Base-by-base conservation (phyloP, 352 stramenopile genomes). In the Phytophthora brassicae region DNA sequence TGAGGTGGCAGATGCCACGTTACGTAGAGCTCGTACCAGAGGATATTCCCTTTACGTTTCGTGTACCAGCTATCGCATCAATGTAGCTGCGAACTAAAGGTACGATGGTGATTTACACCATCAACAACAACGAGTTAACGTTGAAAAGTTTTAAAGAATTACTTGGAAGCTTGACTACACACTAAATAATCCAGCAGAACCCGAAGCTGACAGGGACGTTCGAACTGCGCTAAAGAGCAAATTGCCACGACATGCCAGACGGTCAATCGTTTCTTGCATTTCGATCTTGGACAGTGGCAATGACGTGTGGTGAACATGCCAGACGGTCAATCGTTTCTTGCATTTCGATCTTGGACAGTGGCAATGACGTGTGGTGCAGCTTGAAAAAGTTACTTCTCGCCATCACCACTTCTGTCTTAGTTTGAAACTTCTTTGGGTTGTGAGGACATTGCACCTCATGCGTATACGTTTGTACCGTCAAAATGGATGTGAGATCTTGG, bases 351-450 rank as follows among this genome's bases (percentile, higher is more conserved):
- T 49, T 51, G 2, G 66, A 74, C 31, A 74, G 31, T 6, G 60
- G 60, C 26, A 75, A 24, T 31, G 56, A 48, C 3, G 67, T 75
- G 9, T 42, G 61, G 12, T 77, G 68, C 19, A 72, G 58, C 49
- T 71, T 74, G 62, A 75, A 65, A 22, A 74, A 74, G 29, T 70
- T 77, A 26, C 60, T 72, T 14, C 58, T 69, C 49, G 67, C 39
- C 26, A 79, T 65, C 23, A 82, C 70, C 26, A 82, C 68, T 9
- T 70, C 43, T 22, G 35, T 54, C 22, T 62, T 70, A 14, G 54
- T 75, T 44, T 61, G 43, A 1, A 39, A n/a, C 13, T 56, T 62
- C 36, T 59, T 60, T 1, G 67, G 41, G 36, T 58, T 43, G 39
- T 59, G 53, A 0, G 49, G 11, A 1, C 35, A 60, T 7, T 39